A percentile compares a stretch with the other conserved stretches of the same genome.
phyloP scores from a whole-genome alignment of 2,329 filamentous ascomycete genomes.

The Fusarium chuoi region DNA sequence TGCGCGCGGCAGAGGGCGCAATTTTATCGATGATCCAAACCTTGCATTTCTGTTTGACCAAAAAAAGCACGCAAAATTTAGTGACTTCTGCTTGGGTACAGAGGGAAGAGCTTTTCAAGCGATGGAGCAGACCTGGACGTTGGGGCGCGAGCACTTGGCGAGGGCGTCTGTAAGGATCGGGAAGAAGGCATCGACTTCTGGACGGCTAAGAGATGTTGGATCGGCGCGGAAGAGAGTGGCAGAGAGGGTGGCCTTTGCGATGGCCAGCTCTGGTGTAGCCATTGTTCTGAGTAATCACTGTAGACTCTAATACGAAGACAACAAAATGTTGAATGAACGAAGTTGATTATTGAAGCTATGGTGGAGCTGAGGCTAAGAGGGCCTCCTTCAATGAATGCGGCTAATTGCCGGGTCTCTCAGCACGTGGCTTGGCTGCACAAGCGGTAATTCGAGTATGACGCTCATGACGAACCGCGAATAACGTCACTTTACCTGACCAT shows the following conservation, averaged over 20 bases:
- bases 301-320: background rate
- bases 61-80: slow-evolving; percentile 42
- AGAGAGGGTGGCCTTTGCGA: slow-evolving; percentile 82
- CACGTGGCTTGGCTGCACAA: slow-evolving; percentile 22
- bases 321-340: slow-evolving; percentile 4
- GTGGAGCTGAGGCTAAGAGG: slow-evolving; percentile 18
- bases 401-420: slow-evolving; percentile 25
- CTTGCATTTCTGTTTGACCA: slow-evolving; percentile 79
- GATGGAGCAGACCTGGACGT: slow-evolving; percentile 84
- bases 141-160: slow-evolving; percentile 77
- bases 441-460: background rate
- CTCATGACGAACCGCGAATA: background rate
- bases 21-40: slow-evolving; percentile 82
- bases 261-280: slow-evolving; percentile 77
- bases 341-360: slow-evolving; percentile 21
- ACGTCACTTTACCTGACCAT: background rate
- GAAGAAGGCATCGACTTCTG: slow-evolving; percentile 77
- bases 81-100: slow-evolving; percentile 41
- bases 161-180: slow-evolving; percentile 71
- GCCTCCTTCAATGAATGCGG: slow-evolving; percentile 9
- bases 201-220: slow-evolving; percentile 73
- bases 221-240: slow-evolving; percentile 79
- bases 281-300: slow-evolving; percentile 52
- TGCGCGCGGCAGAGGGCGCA: slow-evolving; percentile 72
- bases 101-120: slow-evolving; percentile 43